Base-by-base conservation (phyloP, 371 early-diverging fungal species). In the Cladochytrium tenue region DNA sequence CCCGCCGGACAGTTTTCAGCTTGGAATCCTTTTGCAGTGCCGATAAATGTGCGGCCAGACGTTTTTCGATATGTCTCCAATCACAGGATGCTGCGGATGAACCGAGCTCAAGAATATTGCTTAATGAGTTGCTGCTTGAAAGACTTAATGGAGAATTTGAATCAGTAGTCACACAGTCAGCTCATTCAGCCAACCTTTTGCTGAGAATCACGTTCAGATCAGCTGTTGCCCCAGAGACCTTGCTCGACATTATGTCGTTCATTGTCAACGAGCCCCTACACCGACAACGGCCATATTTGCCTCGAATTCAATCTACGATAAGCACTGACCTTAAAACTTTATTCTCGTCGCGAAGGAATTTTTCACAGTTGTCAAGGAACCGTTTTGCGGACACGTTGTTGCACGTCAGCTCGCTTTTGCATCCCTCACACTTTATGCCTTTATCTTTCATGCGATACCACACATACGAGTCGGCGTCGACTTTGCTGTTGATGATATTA, bases 311-410 rank as follows among this genome's bases (percentile, higher is more conserved):
- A 28, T 31, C 17, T n/a, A n/a, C n/a, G 30, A 32, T 31, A 5
- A 32, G 34, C 5, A 25, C 30, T 28, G 13, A 33, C 30, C 20
- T 60, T 4, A 60, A 36, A 7, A 60, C 20, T 60, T 28, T 23
- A 13, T 43, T 43, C 20, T 20, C 23, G 13, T 17, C 30, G 53
- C 0, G 1, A 7, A 26, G 3, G 28, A 30, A 59, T 20, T n/a
- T 27, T 20, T 20, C 26, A 23, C 60, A n/a, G 43, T 67, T 67
- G 20, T 30, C 31, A 0, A 71, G 31, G 60, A 72, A 72, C 62
- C 69, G 25, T 53, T 68, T 65, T 2, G 61, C 72, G 32, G 55
- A 35, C 36, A 72, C 58, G 33, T 64, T 65, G 26, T 68, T 65
- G 13, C 58, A 51, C 2, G 60, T 52, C 28, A 31, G 56, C 2